Evolutionary conservation across 768 basidiomycete species (phyloP).

Genomic region (Amanita polypyramis): DNA sequence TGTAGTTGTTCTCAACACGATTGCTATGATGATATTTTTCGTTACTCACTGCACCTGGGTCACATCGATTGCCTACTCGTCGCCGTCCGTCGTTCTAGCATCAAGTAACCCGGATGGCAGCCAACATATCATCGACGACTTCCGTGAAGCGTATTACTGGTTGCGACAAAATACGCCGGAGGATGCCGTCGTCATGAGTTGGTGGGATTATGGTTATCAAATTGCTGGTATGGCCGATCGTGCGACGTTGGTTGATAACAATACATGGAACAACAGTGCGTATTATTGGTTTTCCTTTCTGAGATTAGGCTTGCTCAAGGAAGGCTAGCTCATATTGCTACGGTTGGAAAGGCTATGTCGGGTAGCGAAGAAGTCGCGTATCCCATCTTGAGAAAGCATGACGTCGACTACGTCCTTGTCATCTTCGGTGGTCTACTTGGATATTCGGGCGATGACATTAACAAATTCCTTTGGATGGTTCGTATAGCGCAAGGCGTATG

Average conservation of each 20-base stretch:
- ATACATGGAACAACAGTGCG: conserved; percentile 99
- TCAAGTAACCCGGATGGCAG: conserved; percentile 73
- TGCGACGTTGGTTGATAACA: conserved; percentile 94
- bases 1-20: conserved; percentile 60
- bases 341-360: conserved; percentile 98
- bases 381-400: conserved; percentile 93
- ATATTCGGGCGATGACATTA: conserved; percentile 98
- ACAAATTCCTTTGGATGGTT: conserved; percentile 99
- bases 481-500: conserved; percentile 91
- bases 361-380: conserved; percentile 91
- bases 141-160: conserved; percentile 99
- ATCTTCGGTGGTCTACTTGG: conserved; percentile 96
- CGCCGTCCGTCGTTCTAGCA: conserved; percentile 91
- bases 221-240: conserved; percentile 99
- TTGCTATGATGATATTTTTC: conserved; percentile 79
- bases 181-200: conserved; percentile 92
- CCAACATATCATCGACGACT: conserved; percentile 95
- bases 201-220: conserved; percentile 99
- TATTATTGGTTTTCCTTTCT: conserved; percentile 10
- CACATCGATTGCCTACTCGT: conserved; percentile 90
- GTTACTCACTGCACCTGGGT: conserved; percentile 97
- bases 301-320: background rate
- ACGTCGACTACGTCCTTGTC: conserved; percentile 94
- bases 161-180: conserved; percentile 88
- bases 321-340: conserved; percentile 83